phyloP scores from a whole-genome alignment of 1,139 yeast genomes.

The Hansenula anomala region DNA sequence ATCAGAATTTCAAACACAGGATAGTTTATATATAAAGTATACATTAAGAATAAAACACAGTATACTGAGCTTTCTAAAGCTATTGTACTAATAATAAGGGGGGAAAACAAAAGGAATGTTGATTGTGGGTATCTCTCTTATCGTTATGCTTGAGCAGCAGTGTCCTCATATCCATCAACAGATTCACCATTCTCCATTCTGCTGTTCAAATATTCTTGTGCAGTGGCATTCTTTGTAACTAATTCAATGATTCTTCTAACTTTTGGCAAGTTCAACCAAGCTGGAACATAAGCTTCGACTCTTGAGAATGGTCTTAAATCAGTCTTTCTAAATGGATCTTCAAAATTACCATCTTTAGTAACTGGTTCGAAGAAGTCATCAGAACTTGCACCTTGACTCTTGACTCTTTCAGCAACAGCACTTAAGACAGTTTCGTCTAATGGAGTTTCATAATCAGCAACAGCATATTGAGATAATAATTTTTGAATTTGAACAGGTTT shows the following conservation, averaged over 20 bases:
- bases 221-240: constrained; percentile 73
- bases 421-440: constrained; percentile 79
- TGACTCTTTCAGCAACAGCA: constrained; percentile 81
- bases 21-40: too few species aligned
- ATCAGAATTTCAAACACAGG: too few species aligned
- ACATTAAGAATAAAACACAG: too few species aligned
- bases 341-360: constrained; percentile 69
- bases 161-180: constrained; percentile 1
- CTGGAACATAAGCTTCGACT: constrained; percentile 96
- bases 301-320: constrained; percentile 82
- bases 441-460: constrained; percentile 95
- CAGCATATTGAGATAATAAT: constrained; percentile 81
- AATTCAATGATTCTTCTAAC: constrained; percentile 86
- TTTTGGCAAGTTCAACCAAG: constrained; percentile 85
- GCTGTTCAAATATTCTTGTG: constrained; percentile 23
- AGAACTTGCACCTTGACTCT: constrained; percentile 50
- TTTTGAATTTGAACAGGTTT: constrained; percentile 94
- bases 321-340: constrained; percentile 83
- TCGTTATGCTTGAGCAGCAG: background rate
- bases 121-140: too few species aligned
- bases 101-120: too few species aligned
- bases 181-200: constrained; percentile 8
- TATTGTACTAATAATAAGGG: too few species aligned
- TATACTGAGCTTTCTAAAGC: too few species aligned
- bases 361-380: constrained; percentile 64